Base-by-base conservation (phyloP, 371 early-diverging fungal genomes). In the Mortierella polycephala region DNA sequence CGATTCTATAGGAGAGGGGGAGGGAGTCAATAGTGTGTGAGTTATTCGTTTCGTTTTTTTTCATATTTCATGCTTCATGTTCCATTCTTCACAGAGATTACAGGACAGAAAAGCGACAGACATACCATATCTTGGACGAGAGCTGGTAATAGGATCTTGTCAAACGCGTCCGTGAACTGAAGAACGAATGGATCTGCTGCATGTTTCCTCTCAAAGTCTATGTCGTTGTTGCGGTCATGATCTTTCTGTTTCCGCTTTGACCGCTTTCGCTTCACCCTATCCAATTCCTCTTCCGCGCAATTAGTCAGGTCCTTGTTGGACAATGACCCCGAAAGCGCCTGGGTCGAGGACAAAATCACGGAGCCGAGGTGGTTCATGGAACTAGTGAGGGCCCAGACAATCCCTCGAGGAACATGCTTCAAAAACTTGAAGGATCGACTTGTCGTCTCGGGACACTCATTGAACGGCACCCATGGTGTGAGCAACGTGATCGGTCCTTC, bases 281-380 rank as follows among this genome's bases (percentile, higher is more conserved):
- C 63, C 51, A 41, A 21, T n/a, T 56, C 62, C 2, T 41, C 56
- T 23, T 4, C 45, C 18, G 6, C 46, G 13, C 52, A 45, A 7
- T 55, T 50, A 20, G 47, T 55, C 45, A 64, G 11, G 41, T 46
- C 58, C 54, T 62, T 72, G 52, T 40, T 68, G 10, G 64, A 64
- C 37, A 64, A 37, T 16, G 79, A 39, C 12, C 69, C 72, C 14
- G 79, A 72, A 21, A 79, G 60, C 18, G 73, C 79, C 40, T 71
- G 68, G 21, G 62, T 72, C 4, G 79, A 71, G 5, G 79, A 72
- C 20, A 79, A 18, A 18, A 79, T 62, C 21, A 66, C 64, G 13
- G 79, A 79, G 21, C 79, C 79, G n/a, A 79, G 30, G 59, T 79
- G 79, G 56, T 79, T 79, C 39, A 79, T 64, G 0, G 73, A 79